Conservation (phyloP, 1,284 basidiomycete genomes). For the Naganishia cerealis region DNA sequence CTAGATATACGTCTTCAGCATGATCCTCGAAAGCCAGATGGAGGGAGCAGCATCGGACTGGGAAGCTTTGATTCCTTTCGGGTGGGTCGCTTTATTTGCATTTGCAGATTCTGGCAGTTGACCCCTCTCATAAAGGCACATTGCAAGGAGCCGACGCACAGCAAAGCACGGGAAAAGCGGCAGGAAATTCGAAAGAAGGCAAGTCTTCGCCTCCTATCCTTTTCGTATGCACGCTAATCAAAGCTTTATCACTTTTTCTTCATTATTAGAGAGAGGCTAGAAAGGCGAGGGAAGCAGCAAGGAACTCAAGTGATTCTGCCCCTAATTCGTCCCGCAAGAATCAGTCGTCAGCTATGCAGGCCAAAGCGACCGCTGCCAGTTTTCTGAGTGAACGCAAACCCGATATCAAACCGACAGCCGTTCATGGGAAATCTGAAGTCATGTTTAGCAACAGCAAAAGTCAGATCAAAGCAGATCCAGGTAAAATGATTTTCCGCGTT, state of each 20-base stretch:
- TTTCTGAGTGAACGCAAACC: constrained; percentile 14
- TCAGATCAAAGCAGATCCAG: neutral
- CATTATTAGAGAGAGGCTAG: constrained; percentile 1
- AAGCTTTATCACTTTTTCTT: neutral
- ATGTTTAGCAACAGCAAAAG: constrained; percentile 18
- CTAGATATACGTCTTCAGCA: constrained; percentile 17
- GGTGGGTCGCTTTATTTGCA: constrained; percentile 6
- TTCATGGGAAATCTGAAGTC: constrained; percentile 4
- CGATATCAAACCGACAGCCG: neutral
- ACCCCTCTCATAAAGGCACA: constrained; percentile 6
- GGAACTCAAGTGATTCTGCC: neutral
- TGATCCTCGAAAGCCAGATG: constrained; percentile 22
- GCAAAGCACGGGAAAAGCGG: constrained; percentile 16
- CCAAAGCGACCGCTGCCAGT: constrained; percentile 14
- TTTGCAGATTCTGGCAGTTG: neutral
- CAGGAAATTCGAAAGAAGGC: constrained; percentile 23
- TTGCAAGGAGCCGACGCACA: constrained; percentile 21
- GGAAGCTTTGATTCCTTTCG: constrained; percentile 24
- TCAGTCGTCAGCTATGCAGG: constrained; percentile 12
- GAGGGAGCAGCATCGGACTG: constrained; percentile 28
- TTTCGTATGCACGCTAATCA: neutral
- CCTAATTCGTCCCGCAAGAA: constrained; percentile 12
- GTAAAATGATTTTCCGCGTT: neutral
- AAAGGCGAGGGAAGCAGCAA: constrained; percentile 15
- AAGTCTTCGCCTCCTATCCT: neutral